Evolutionary conservation across 768 basidiomycete species (phyloP), one percentile per base, ranked within the genome.

Genomic region (Agaricus blazei): DNA sequence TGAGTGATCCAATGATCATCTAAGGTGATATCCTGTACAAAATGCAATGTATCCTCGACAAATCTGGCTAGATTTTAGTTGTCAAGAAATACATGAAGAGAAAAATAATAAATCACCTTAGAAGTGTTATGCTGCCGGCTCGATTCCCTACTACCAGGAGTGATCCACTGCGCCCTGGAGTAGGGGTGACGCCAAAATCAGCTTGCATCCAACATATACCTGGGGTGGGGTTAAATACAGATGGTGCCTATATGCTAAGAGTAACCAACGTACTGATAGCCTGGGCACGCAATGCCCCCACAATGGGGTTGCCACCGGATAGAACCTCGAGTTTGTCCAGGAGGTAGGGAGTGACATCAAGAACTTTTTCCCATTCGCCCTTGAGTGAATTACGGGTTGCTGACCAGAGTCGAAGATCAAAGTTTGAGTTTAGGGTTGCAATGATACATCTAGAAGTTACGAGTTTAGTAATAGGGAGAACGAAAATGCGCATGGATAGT

Each of bases 131-230:
- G 40, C 73, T 73, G 15, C 90, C 90, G 0, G 81, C 85, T 24
- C 88, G 75, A 60, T 71, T 88, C 3, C 88, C 90, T 3, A 81
- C 67, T n/a, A 87, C 75, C 3, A 93, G 77, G 0, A 90, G 66
- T 3, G 90, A 91, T 2, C 75, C 79, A 56, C 89, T 81, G 3
- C 79, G 48, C 24, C 65, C 48, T 0, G 81, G 79, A 8, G 72
- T 64, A 2, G 87, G 85, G 11, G 60, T 62, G 9, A 78, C 58
- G 9, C 74, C 75, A 68, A 87, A 88, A 54, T 81, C 69, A 1
- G 81, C 72, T 64, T 86, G 84, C 28, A 89, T 85, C 90, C 90
- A 93, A 12, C 76, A 71, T 31, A 88, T 79, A 62, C 85, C 89
- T 91, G 60, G 12, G 45, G 14, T 11, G 8, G 9, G 23, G 1